Evolutionary conservation across 345 rosid species (phyloP).

Genomic region (Brassica juncea): DNA sequence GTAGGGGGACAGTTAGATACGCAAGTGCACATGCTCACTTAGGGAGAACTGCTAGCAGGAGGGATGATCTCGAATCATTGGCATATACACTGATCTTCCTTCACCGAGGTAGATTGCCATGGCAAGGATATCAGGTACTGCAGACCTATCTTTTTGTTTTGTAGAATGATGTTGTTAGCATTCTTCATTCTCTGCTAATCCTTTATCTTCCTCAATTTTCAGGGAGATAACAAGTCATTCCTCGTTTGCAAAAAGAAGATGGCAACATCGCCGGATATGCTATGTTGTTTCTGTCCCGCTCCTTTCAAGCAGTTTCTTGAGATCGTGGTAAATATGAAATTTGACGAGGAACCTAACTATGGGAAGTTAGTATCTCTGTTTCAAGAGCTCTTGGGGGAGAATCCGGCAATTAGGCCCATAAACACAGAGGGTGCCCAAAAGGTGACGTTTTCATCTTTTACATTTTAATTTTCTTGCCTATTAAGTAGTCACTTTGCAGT

Average conservation of each 20-base stretch:
- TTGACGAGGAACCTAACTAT: constrained; percentile 94
- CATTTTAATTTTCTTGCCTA: constrained; percentile 12
- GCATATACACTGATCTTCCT: constrained; percentile 94
- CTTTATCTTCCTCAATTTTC: constrained; percentile 32
- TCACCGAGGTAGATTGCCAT: constrained; percentile 90
- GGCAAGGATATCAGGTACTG: constrained; percentile 98
- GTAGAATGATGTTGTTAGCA: constrained; percentile 5
- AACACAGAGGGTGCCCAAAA: constrained; percentile 96
- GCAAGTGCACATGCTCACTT: constrained; percentile 98
- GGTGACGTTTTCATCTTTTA: constrained; percentile 46
- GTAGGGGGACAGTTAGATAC: constrained; percentile 95
- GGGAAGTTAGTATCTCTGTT: constrained; percentile 84
- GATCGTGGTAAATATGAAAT: constrained; percentile 90
- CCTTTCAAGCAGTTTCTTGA: constrained; percentile 86
- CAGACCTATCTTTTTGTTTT: constrained; percentile 16
- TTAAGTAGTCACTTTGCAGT: constrained; percentile 14
- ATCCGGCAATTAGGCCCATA: constrained; percentile 80
- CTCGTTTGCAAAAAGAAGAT: constrained; percentile 98
- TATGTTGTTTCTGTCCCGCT: constrained; percentile 91
- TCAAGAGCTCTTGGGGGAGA: constrained; percentile 71
- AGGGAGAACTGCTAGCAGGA: constrained; percentile 96
- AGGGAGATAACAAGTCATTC: constrained; percentile 98
- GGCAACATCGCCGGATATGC: constrained; percentile 82
- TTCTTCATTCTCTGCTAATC: constrained; percentile 26
- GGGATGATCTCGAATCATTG: constrained; percentile 98